These are phyloP conservation scores for Gillenia trifoliata DNA, from an alignment of 306 rosid species.

Conservation along the genomic window DNA sequence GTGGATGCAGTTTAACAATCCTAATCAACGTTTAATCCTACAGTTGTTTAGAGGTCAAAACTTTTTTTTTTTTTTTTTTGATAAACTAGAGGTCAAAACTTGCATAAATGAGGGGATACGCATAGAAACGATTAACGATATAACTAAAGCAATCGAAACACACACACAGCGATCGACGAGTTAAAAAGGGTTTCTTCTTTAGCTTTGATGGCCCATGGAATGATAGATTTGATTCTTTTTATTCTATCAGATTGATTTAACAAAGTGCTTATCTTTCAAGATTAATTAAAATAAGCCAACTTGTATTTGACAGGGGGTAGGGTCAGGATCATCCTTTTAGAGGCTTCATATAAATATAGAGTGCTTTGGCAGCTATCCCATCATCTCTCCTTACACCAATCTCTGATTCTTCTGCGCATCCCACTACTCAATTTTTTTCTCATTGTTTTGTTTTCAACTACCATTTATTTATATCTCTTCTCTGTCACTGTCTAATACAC, in stretches of 20 bases:
- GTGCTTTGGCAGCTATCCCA: slow-evolving; percentile 34
- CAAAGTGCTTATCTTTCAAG: slow-evolving; percentile 36
- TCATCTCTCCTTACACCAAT: slow-evolving; percentile 36
- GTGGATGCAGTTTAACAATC: background rate
- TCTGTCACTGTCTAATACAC: background rate
- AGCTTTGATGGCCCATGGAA: slow-evolving; percentile 3
- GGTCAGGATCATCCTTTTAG: slow-evolving; percentile 30
- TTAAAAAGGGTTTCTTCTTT: slow-evolving; percentile 3
- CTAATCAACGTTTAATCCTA: no score
- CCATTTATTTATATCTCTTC: slow-evolving; percentile 2
- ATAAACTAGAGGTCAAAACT: background rate
- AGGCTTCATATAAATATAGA: slow-evolving; percentile 1
- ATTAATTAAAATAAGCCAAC: slow-evolving; percentile 32
- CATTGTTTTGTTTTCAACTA: slow-evolving; percentile 28
- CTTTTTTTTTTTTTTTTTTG: no score
- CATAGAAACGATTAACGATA: slow-evolving; percentile 5
- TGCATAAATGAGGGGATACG: background rate
- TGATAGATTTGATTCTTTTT: slow-evolving; percentile 7
- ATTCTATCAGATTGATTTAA: slow-evolving; percentile 21
- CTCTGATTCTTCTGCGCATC: slow-evolving; percentile 38
- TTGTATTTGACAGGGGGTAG: slow-evolving; percentile 41
- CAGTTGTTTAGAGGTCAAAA: background rate
- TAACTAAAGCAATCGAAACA: background rate
- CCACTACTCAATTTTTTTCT: slow-evolving; percentile 39
- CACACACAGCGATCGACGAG: slow-evolving; percentile 18